Conservation (phyloP, 345 rosid genomes). For the Excoecaria cochinchinensis region DNA sequence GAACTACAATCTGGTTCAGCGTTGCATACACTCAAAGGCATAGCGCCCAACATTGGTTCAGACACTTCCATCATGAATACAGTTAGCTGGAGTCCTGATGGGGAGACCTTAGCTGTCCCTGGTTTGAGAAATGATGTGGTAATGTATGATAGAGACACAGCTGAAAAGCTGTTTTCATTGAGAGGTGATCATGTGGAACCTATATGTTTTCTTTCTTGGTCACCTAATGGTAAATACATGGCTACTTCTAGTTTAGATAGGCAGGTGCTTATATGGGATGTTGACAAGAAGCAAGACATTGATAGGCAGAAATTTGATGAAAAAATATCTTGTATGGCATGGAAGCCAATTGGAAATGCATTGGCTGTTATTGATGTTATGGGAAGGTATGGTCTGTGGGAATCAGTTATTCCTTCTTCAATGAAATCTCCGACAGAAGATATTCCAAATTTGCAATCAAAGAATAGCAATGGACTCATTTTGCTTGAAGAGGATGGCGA, state of each 20-base stretch:
- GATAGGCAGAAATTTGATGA: conserved; percentile 82
- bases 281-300: conserved; percentile 76
- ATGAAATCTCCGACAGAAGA: conserved; percentile 85
- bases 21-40: conserved; percentile 57
- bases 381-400: conserved; percentile 90
- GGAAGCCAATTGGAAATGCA: conserved; percentile 90
- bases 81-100: conserved; percentile 94
- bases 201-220: conserved; percentile 77
- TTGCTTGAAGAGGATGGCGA: conserved; percentile 64
- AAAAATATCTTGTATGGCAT: conserved; percentile 74
- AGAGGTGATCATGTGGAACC: conserved; percentile 79
- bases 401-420: conserved; percentile 82
- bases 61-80: conserved; percentile 60
- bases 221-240: conserved; percentile 92
- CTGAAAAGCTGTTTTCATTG: conserved; percentile 74
- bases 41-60: conserved; percentile 64
- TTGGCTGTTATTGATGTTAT: conserved; percentile 75
- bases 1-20: conserved; percentile 71
- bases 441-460: conserved; percentile 54
- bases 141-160: conserved; percentile 90
- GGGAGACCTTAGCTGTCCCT: conserved; percentile 80
- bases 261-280: conserved; percentile 90
- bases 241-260: conserved; percentile 87
- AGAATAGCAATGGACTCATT: conserved; percentile 68
- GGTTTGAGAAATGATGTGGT: conserved; percentile 83